phyloP scores from a whole-genome alignment of 805 yeast species.

The Metschnikowia lochheadii region DNA sequence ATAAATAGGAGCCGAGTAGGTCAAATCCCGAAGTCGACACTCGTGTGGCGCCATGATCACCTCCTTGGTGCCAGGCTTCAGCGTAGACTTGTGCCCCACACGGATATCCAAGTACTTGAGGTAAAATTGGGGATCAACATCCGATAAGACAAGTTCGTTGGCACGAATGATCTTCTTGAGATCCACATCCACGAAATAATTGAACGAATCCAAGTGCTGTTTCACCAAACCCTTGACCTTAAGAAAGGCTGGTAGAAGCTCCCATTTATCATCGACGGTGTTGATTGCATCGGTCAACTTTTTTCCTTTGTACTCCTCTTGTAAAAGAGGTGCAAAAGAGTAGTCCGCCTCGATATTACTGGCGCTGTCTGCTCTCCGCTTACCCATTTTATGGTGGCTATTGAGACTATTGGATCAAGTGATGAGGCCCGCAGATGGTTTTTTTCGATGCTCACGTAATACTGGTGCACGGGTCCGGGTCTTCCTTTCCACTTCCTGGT shows the following conservation, averaged over 20 bases:
- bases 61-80: slow-evolving; percentile 48
- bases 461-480: slow-evolving; percentile 15
- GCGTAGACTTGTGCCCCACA: slow-evolving; percentile 75
- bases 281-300: slow-evolving; percentile 79
- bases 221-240: slow-evolving; percentile 95
- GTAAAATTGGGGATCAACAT: slow-evolving; percentile 96
- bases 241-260: slow-evolving; percentile 88
- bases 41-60: slow-evolving; percentile 85
- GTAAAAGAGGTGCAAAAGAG: slow-evolving; percentile 68
- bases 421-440: slow-evolving; percentile 2
- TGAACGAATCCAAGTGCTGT: slow-evolving; percentile 97
- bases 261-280: slow-evolving; percentile 96
- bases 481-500: not conserved
- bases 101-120: slow-evolving; percentile 89
- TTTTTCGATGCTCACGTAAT: slow-evolving; percentile 6
- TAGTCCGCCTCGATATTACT: slow-evolving; percentile 38
- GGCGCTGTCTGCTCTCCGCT: slow-evolving; percentile 12
- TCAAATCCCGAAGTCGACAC: slow-evolving; percentile 88
- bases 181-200: slow-evolving; percentile 91
- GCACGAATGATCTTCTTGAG: slow-evolving; percentile 89
- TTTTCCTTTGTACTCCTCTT: slow-evolving; percentile 84
- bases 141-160: slow-evolving; percentile 81
- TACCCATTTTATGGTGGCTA: slow-evolving; percentile 10
- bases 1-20: slow-evolving; percentile 91
- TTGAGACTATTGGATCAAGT: slow-evolving; percentile 1